phyloP scores from a whole-genome alignment of 306 rosid genomes.

The Mucuna pruriens region DNA sequence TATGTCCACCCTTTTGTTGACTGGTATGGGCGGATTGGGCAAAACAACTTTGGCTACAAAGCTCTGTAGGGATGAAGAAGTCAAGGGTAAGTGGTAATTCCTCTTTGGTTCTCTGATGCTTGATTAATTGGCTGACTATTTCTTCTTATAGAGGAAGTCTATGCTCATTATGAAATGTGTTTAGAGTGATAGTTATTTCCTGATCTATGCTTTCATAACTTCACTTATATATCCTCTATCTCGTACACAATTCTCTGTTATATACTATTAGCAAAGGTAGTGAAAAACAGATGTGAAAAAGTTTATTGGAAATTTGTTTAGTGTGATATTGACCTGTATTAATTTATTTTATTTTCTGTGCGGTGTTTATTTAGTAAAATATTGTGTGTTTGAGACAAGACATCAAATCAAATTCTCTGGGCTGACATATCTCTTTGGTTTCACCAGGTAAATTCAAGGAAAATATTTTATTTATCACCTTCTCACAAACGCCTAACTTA shows the following conservation, averaged over 20 bases:
- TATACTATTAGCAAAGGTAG: not conserved
- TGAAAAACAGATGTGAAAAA: not conserved
- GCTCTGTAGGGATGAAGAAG: slow-evolving; percentile 50
- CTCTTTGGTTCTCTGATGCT: not conserved
- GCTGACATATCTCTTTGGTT: slow-evolving; percentile 27
- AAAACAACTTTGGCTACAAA: slow-evolving; percentile 54
- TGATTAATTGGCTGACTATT: not conserved
- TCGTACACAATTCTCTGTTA: not conserved
- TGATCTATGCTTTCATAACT: not conserved
- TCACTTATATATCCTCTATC: not conserved
- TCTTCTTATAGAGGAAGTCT: not conserved
- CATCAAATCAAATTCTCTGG: not conserved
- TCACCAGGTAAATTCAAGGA: slow-evolving; percentile 49
- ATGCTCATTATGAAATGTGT: not conserved
- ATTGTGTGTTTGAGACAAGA: not conserved
- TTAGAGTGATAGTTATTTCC: not conserved
- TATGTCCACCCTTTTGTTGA: slow-evolving; percentile 35
- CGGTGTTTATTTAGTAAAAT: not conserved
- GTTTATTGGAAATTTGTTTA: not conserved
- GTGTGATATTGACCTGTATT: not conserved
- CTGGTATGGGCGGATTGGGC: slow-evolving; percentile 59
- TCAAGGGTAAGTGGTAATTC: slow-evolving; percentile 36
- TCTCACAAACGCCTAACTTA: slow-evolving; percentile 53
- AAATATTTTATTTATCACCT: slow-evolving; percentile 51
- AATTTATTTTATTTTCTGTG: not conserved